Base-by-base conservation (phyloP, 176 grass and related monocot species). In the Carex myosuroides region DNA sequence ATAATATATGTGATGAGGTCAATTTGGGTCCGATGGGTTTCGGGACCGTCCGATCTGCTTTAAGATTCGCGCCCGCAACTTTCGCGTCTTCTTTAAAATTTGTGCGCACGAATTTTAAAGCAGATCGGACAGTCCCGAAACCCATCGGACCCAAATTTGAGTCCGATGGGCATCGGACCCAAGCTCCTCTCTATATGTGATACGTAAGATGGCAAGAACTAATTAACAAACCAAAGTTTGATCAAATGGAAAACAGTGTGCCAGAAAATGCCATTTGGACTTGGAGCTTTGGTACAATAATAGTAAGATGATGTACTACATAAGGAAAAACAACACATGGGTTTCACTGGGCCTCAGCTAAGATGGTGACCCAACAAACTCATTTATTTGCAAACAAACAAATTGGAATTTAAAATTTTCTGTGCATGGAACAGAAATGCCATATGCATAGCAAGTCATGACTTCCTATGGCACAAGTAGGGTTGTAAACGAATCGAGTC, bases 321-420 rank as follows among this genome's bases (percentile, higher is more conserved):
- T 59, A 16, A 20, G 16, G 57, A 8, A 59, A 59, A 59, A 59
- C 16, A 59, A 59, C 57, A n/a, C 6, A 59, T n/a, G 16, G 57
- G 17, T 48, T 48, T 62, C 60, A 62, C 2, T 62, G 60, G 18
- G 20, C 14, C 68, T 46, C 68, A 46, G 13, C 39, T 71, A 71
- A 21, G 68, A 71, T 21, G 68, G 37, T 18, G 68, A 71, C 68
- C 68, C 68, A 42, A 46, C n/a, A 26, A 74, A 13, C 44, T 53
- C 70, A 74, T 74, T 74, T 74, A 74, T 74, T 74, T 74, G 70
- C 70, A 5, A 74, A 48, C n/a, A 24, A 52, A 74, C 70, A 53
- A 42, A 42, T 41, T n/a, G 16, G 5, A 70, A 10, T 39, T 42
- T 39, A 9, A 42, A 6, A 11, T 70, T 70, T 41, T 2, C 67